A percentile compares a stretch with the other conserved stretches of the same genome.
Conservation (phyloP, 179 eudicot genomes). For the Spinacia oleracea region DNA sequence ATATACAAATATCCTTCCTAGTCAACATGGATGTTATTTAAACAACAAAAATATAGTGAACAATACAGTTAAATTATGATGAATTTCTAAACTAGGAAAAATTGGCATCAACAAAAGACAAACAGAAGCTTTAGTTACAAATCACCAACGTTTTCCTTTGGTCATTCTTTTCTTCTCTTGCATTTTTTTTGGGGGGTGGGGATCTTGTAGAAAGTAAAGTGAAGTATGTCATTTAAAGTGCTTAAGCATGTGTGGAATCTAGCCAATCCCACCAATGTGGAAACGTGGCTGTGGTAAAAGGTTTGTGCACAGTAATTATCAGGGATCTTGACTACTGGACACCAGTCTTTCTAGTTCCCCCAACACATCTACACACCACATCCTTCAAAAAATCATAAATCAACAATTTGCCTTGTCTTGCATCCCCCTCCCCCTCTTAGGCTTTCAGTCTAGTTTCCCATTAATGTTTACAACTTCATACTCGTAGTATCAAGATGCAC, state of each 20-base stretch:
- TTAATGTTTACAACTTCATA: not conserved
- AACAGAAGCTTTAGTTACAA: not conserved
- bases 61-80: not conserved
- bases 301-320: not conserved
- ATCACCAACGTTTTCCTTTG: not conserved
- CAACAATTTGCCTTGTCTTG: not conserved
- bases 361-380: not conserved
- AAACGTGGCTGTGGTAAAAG: not conserved
- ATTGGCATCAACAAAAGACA: not conserved
- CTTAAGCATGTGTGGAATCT: not conserved
- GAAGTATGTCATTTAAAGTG: too few relatives aligned
- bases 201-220: not conserved
- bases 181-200: not conserved
- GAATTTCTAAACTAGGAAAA: not conserved
- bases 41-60: not conserved
- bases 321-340: not conserved
- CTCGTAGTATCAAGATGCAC: too few relatives aligned
- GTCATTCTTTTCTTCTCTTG: not conserved
- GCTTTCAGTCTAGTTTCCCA: not conserved
- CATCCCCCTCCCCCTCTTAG: not conserved
- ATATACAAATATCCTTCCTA: conserved; percentile 17
- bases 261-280: not conserved
- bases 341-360: not conserved
- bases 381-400: not conserved
- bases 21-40: not conserved